Base-by-base conservation (phyloP, 2,329 filamentous ascomycete genomes). In the Coniochaeta hoffmannii region DNA sequence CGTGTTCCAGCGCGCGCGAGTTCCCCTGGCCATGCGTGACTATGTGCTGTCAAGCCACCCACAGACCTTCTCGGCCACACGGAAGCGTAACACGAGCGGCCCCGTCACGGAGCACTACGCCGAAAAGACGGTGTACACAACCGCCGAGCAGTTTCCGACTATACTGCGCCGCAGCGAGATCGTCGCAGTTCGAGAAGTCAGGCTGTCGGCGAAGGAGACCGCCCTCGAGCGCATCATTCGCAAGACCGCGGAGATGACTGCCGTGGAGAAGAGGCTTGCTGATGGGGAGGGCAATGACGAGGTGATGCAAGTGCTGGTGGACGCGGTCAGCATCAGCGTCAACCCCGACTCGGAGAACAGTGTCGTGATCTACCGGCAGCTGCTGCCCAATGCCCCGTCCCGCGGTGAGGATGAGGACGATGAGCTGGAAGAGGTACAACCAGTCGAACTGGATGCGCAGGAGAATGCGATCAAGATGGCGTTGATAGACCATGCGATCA, bases 151-250 rank as follows among this genome's bases (percentile, higher is more conserved):
- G 0, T 97, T 97, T 73, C 94, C 93, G 1, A 97, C 92, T 1
- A 95, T 97, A 51, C 75, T 97, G 26, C 83, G 90, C 31, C 83
- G 92, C 55, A 96, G 90, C 63, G 92, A 97, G 71, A 88, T 97
- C 58, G 73, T 95, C 14, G 76, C 82, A 7, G 77, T 81, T 1
- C 81, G 86, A 17, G 85, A 87, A 51, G 69, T 90, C 17, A 78
- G 78, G 11, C 76, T 97, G 26, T 81, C 81, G 31, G 85, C 92
- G 7, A 77, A 94, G 57, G 88, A 97, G 70, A 92, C 90, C n/a
- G 93, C 88, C 0, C 77, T 97, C 58, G 93, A 97, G 68, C 86
- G 93, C 15, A 93, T 94, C 31, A 87, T 90, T 63, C 85, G 92
- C 57, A 97, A 97, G 75, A 96, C 93, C 1, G 83, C 89, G 57